Percentiles rank a stretch among this genome's conserved stretches.
Conservation (phyloP, 2,329 filamentous ascomycete species). For the Talaromyces sp. region DNA sequence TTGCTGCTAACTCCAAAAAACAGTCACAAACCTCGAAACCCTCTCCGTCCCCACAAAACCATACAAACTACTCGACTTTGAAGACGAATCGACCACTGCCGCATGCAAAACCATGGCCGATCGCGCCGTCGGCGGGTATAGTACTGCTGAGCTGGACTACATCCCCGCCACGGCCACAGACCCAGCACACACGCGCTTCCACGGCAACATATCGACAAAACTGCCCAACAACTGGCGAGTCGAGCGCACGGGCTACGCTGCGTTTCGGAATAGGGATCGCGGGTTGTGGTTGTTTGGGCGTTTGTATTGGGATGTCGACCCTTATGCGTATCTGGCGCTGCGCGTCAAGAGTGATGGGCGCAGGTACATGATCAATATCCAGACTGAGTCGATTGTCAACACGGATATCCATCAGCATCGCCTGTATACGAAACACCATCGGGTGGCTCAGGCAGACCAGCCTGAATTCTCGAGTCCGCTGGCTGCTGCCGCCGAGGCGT, state of each 20-base stretch:
- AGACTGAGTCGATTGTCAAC: constrained; percentile 87
- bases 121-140: constrained; percentile 78
- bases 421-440: constrained; percentile 52
- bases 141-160: constrained; percentile 65
- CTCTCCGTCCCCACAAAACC: constrained; percentile 33
- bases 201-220: constrained; percentile 80
- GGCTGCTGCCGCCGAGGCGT: constrained; percentile 11
- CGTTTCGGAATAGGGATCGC: constrained; percentile 77
- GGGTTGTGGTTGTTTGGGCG: constrained; percentile 77
- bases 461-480: constrained; percentile 11
- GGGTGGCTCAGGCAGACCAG: constrained; percentile 13
- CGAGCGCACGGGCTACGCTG: constrained; percentile 66
- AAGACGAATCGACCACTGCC: constrained; percentile 28
- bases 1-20: not conserved
- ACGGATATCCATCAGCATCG: constrained; percentile 96
- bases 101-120: constrained; percentile 74
- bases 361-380: constrained; percentile 90
- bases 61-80: constrained; percentile 35
- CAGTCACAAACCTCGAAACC: constrained; percentile 38
- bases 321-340: constrained; percentile 79
- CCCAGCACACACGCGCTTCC: constrained; percentile 70
- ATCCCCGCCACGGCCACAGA: constrained; percentile 39
- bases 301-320: constrained; percentile 80
- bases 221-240: constrained; percentile 60
- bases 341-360: constrained; percentile 86